A percentile compares a stretch with the other conserved stretches of the same genome.
Evolutionary conservation across 1,139 yeast species (phyloP).

Genomic region (Pichiaceae sp.): DNA sequence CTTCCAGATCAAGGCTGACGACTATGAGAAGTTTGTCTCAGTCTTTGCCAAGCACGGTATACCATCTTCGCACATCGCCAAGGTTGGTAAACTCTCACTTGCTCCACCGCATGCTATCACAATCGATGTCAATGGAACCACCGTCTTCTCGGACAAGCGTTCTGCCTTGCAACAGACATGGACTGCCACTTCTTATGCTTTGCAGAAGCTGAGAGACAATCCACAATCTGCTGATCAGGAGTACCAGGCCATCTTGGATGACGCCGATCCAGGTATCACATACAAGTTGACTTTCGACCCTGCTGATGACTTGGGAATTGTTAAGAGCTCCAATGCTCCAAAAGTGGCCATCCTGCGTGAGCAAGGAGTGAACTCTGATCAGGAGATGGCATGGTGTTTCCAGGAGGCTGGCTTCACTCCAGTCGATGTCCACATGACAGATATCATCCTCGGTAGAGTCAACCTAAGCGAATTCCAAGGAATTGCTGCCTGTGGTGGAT

Average conservation of each 20-base stretch:
- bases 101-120: constrained; percentile 41
- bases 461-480: constrained; percentile 82
- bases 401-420: constrained; percentile 91
- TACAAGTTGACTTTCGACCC: constrained; percentile 70
- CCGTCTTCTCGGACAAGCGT: constrained; percentile 49
- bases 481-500: constrained; percentile 98
- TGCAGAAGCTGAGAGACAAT: constrained; percentile 91
- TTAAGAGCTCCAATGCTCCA: constrained; percentile 39
- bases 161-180: constrained; percentile 72
- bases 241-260: constrained; percentile 63
- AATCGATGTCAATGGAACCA: constrained; percentile 38
- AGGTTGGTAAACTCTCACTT: constrained; percentile 62
- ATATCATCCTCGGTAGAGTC: constrained; percentile 66
- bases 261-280: constrained; percentile 82
- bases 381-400: constrained; percentile 98
- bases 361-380: constrained; percentile 97
- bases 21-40: constrained; percentile 44
- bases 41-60: constrained; percentile 54
- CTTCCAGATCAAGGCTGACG: constrained; percentile 65
- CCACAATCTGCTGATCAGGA: constrained; percentile 89
- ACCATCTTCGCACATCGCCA: constrained; percentile 42
- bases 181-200: constrained; percentile 82
- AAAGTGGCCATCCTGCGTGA: constrained; percentile 95
- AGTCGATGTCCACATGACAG: constrained; percentile 96
- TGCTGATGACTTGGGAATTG: constrained; percentile 31